Conservation (phyloP, 805 yeast species). For the Metschnikowia koreensis region DNA sequence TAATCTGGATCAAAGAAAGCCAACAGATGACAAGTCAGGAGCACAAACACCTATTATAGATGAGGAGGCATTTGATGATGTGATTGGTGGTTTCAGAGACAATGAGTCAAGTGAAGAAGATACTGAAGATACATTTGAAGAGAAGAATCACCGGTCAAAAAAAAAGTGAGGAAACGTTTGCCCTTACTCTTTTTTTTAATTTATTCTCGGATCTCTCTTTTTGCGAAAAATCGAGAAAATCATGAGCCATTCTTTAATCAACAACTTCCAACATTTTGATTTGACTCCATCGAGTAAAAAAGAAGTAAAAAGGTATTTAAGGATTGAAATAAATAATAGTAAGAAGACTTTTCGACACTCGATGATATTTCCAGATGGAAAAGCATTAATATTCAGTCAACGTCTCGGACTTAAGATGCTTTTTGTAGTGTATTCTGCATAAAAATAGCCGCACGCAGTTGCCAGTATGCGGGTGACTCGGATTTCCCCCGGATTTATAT, state of each 20-base stretch:
- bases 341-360: too few relatives aligned
- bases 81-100: conserved; percentile 11
- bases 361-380: too few relatives aligned
- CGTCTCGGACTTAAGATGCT: not conserved
- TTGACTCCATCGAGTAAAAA: too few relatives aligned
- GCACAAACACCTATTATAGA: conserved; percentile 26
- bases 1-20: conserved; percentile 26
- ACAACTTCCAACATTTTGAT: too few relatives aligned
- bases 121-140: not conserved
- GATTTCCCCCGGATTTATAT: conserved; percentile 3
- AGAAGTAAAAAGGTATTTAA: too few relatives aligned
- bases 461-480: not conserved
- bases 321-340: too few relatives aligned
- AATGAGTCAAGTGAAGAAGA: conserved; percentile 2
- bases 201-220: not conserved
- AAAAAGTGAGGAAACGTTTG: not conserved
- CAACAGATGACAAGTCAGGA: conserved; percentile 24
- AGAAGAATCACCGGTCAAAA: not conserved
- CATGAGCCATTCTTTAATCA: too few relatives aligned
- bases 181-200: too few relatives aligned
- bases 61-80: conserved; percentile 16
- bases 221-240: too few relatives aligned
- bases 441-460: not conserved
- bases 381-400: too few relatives aligned
- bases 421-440: not conserved